These are phyloP conservation scores for Alternaria sp. DNA, from an alignment of 2,329 filamentous ascomycete genomes.

Conservation along the genomic window DNA sequence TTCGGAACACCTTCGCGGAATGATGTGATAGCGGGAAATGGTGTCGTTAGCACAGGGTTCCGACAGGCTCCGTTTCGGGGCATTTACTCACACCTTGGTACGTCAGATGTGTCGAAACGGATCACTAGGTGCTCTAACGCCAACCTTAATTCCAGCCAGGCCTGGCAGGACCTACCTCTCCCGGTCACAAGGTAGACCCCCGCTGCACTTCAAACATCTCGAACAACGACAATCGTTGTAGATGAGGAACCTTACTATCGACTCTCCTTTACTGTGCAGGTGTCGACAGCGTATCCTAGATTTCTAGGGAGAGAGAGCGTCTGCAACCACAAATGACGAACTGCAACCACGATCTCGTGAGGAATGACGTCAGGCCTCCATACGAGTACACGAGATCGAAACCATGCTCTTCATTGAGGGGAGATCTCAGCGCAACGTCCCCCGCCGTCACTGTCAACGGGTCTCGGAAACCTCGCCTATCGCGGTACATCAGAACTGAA, in stretches of 20 bases:
- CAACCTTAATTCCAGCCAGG: slow-evolving; percentile 4
- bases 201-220: background rate
- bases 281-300: background rate
- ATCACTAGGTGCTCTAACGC: slow-evolving; percentile 3
- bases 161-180: background rate
- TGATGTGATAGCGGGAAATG: background rate
- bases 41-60: background rate
- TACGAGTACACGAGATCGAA: background rate
- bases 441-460: slow-evolving; percentile 6
- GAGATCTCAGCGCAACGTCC: slow-evolving; percentile 5
- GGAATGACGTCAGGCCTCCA: background rate
- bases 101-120: slow-evolving; percentile 13
- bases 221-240: slow-evolving; percentile 2
- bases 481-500: background rate
- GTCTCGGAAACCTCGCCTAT: background rate
- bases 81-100: slow-evolving; percentile 10
- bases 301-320: background rate
- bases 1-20: background rate
- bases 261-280: background rate
- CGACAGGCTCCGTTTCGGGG: background rate
- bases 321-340: background rate
- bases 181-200: background rate
- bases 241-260: background rate
- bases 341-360: background rate
- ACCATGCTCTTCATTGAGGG: background rate